Evolutionary conservation across 2,329 filamentous ascomycete genomes (phyloP), one percentile per base, ranked within the genome.

Genomic region (Dactylonectria macrodidyma): DNA sequence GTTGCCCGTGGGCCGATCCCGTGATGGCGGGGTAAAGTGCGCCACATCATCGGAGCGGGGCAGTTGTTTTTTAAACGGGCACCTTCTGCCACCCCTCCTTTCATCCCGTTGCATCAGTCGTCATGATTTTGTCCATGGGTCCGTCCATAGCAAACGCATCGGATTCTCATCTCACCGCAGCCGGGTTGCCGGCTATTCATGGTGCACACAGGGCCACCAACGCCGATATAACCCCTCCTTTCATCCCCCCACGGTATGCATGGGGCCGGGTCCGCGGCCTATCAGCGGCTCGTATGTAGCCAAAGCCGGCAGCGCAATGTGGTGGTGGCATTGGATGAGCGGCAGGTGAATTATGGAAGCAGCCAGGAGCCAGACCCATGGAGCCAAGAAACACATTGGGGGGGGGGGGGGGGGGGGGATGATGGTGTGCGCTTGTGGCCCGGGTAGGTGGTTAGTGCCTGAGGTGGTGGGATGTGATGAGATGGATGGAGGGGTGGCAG

Each of bases 21-120:
- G 67, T 75, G 69, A 69, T 71, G 73, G 73, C 65, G 73, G 71
- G 73, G 73, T 71, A 75, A 64, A 46, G 30, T 19, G 46, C 26
- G 36, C 33, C 47, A 57, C 44, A 46, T 34, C 44, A 46, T 34
- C 58, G 61, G 59, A 38, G 59, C 65, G 67, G 69, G 69, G 67
- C 51, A 61, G 38, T 30, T 57, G 22, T 38, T 33, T 14, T 22
- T 36, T 14, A 5, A 30, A 30, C 26, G 26, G 26, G 26, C 26
- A 19, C 19, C 7, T 30, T 30, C 26, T 30, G 26, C 4, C 26
- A 30, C 26, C 26, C 26, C 26, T 30, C 26, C 26, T 19, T 19
- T 19, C 19, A 19, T 19, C 19, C 19, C 19, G 7, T 30, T 30
- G 4, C 26, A 30, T 30, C 26, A 5, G 7, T 30, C 26, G 26